Base-by-base conservation (phyloP, 192 early-diverging fungal species). In the Entomortierella lignicola region DNA sequence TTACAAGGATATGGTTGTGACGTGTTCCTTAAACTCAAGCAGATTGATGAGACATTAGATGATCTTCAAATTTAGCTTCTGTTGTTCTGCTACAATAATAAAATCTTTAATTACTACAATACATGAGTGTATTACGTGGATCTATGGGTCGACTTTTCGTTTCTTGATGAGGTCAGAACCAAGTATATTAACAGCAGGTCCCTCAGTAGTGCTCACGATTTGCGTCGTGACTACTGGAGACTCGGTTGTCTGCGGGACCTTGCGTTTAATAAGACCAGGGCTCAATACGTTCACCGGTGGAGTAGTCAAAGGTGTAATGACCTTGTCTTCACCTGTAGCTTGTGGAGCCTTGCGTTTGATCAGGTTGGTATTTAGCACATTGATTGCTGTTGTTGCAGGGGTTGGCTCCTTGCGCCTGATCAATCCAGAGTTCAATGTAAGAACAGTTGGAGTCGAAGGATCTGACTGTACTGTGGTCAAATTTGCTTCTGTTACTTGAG, bases 1-100 rank as follows among this genome's bases (percentile, higher is more conserved):
- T 83, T 99, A 54, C 87, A 90, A 37, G 95, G 94, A 8, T 90
- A 95, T 77, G 97, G 97, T n/a, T 91, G 93, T 62, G 97, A 99
- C 82, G 91, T 96, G 20, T 97, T 96, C 80, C 69, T 99, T 48
- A 89, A 91, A 59, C 83, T 99, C 53, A 93, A 92, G 67, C 94
- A 94, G 80, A 97, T 98, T 67, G 86, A 94, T 52, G 89, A 87
- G 31, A 64, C 70, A 23, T 57, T 88, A 69, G 82, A 73, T 13
- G 71, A 87, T 43, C 62, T 91, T 34, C 81, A 89, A 59, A 89
- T 91, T 66, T 84, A 66, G n/a, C n/a, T n/a, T n/a, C n/a, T n/a
- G n/a, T n/a, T n/a, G n/a, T n/a, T n/a, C n/a, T n/a, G n/a, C n/a
- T n/a, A n/a, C n/a, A n/a, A n/a, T n/a, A n/a, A n/a, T n/a, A n/a